A percentile compares a stretch with the other conserved stretches of the same genome.
Evolutionary conservation across 306 rosid species (phyloP).

Genomic region (Trichosanthes cucumerina): DNA sequence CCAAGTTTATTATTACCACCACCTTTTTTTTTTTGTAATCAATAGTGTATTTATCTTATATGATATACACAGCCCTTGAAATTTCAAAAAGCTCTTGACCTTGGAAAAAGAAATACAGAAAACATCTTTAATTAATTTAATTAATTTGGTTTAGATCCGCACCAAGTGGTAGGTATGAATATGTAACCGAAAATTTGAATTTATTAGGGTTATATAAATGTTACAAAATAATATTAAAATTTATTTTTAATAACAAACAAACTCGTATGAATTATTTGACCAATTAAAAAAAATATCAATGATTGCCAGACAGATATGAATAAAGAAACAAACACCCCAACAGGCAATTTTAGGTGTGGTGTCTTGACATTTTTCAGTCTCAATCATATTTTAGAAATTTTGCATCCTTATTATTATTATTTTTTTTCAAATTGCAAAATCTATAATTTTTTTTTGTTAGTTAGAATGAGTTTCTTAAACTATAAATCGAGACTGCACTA

Average conservation of each 20-base stretch:
- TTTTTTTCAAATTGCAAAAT: neutral
- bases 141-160: slow-evolving; percentile 3
- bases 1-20: neutral
- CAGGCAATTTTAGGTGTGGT: neutral
- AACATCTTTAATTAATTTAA: too few relatives aligned
- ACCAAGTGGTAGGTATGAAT: neutral
- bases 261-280: slow-evolving; percentile 2
- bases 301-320: slow-evolving; percentile 2
- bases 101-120: neutral
- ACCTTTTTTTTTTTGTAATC: too few relatives aligned
- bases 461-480: too few relatives aligned
- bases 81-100: neutral
- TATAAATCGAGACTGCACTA: too few relatives aligned
- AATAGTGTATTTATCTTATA: neutral
- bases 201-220: neutral
- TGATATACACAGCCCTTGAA: neutral
- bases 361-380: neutral
- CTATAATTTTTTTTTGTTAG: too few relatives aligned
- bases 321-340: neutral
- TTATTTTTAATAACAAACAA: neutral
- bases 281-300: neutral
- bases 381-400: neutral
- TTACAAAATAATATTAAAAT: neutral
- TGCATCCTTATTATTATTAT: neutral
- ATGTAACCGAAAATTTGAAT: neutral